phyloP scores from a whole-genome alignment of 192 early-diverging fungal species.

The Gryganskiella cystojenkinii region DNA sequence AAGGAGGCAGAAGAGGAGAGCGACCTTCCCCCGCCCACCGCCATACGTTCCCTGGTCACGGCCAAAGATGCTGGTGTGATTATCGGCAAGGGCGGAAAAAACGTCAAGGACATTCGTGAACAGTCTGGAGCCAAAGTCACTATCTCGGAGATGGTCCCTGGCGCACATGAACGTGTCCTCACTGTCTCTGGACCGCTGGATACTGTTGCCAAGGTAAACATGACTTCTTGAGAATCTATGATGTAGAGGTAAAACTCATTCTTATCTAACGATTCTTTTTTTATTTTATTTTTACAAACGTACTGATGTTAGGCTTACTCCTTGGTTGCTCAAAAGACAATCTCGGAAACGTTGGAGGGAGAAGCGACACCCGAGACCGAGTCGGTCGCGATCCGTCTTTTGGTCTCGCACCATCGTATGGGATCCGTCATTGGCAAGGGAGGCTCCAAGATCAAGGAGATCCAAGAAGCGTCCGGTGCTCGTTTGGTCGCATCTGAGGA shows the following conservation, averaged over 20 bases:
- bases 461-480: constrained; percentile 86
- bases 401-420: constrained; percentile 89
- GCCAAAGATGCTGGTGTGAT: constrained; percentile 87
- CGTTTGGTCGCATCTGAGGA: constrained; percentile 84
- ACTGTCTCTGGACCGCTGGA: constrained; percentile 75
- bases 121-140: constrained; percentile 84
- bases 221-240: too few species aligned
- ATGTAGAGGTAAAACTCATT: too few species aligned
- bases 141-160: constrained; percentile 86
- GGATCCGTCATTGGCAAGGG: constrained; percentile 88
- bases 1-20: constrained; percentile 21
- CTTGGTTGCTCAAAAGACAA: constrained; percentile 76
- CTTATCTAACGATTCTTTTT: neutral
- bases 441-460: constrained; percentile 88
- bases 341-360: constrained; percentile 64
- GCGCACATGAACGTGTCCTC: constrained; percentile 75
- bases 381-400: constrained; percentile 75
- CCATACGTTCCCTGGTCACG: constrained; percentile 64
- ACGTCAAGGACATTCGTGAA: constrained; percentile 89
- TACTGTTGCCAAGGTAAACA: constrained; percentile 70
- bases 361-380: constrained; percentile 52
- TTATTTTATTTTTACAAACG: neutral
- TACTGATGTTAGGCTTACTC: constrained; percentile 69
- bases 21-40: constrained; percentile 14
- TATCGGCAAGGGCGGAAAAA: constrained; percentile 88